Base-by-base conservation (phyloP, 2,329 filamentous ascomycete genomes). In the Fusarium graminum region DNA sequence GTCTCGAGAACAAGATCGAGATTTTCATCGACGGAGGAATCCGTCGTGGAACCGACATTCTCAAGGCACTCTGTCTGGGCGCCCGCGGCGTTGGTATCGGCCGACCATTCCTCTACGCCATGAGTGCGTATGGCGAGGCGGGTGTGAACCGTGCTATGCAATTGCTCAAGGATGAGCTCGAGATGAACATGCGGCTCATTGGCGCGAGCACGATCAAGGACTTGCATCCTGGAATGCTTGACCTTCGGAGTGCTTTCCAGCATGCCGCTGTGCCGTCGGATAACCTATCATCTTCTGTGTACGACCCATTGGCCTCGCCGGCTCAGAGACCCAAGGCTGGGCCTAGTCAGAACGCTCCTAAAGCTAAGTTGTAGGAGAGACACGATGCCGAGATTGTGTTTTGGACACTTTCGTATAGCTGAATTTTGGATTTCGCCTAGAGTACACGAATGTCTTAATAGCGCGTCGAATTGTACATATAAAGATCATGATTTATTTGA, bases 161-260 rank as follows among this genome's bases (percentile, higher is more conserved):
- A 79, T 81, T 97, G 59, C 85, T 97, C 70, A 93, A 92, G 81
- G 95, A 98, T 74, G 95, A 99, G 85, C 92, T 99, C 87, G 93
- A 96, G 82, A 98, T 98, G 94, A 95, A 94, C 75, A 98, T 99
- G 95, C 88, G 95, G 8, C 82, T 99, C 65, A 93, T 99, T 70
- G 95, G 95, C 11, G 92, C 89, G 59, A 86, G 85, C 19, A 89
- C 80, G 61, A 78, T 99, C 30, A 88, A 88, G 34, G 89, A 99
- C 70, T 80, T 99, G 64, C 92, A 91, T 64, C 90, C 94, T 0
- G 89, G 88, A 26, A 80, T 99, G 77, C 78, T 99, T 19, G 95
- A 99, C 76, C 86, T 88, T 0, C 83, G 91, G 62, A 92, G 90
- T 4, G 76, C 97, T 69, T 80, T 80, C 62, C 79, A 77, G 61